Evolutionary conservation across 768 basidiomycete species (phyloP), one percentile per base, ranked within the genome.

Genomic region (Mycena vulgaris): DNA sequence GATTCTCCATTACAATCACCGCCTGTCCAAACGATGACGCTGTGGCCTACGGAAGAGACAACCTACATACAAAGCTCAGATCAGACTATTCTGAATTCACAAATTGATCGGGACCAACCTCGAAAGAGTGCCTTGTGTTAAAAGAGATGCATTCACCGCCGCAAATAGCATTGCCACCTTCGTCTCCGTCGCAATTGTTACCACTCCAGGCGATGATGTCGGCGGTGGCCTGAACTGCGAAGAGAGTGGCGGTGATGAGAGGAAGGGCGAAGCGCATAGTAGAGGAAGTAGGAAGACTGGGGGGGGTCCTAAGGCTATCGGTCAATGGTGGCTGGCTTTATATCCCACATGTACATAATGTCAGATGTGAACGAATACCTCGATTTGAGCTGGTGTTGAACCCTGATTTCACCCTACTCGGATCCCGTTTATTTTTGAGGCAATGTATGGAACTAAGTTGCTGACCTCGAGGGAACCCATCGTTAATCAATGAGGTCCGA

Each of bases 181-280:
- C 61, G 47, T 2, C 25, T n/a, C 61, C 61, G 23, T 51, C 30
- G 48, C 61, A 63, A 23, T 5, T n/a, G 33, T 51, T 31, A 13
- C 61, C 61, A 31, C 35, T 37, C 23, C 25, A 63, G 31, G 47
- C 61, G 31, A 63, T 25, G 31, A 63, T 16, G 47, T 63, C 13
- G 17, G 61, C 61, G 17, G 17, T 51, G 61, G 35, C 61, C 48
- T 63, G 31, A 19, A 63, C 4, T 37, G 61, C 48, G 3, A 63
- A 27, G 48, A 63, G 5, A 48, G 27, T 31, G 21, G 48, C 61
- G 25, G 48, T 33, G 48, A 63, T 5, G 48, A 63, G 47, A 35
- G 61, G 27, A n/a, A 28, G 11, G 30, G 61, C 39, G 61, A 51
- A 63, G 21, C 33, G 61, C 61, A 63, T 63, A 51, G 48, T 35